phyloP scores from a whole-genome alignment of 2,329 filamentous ascomycete genomes.

The Elsinoe arachidis region DNA sequence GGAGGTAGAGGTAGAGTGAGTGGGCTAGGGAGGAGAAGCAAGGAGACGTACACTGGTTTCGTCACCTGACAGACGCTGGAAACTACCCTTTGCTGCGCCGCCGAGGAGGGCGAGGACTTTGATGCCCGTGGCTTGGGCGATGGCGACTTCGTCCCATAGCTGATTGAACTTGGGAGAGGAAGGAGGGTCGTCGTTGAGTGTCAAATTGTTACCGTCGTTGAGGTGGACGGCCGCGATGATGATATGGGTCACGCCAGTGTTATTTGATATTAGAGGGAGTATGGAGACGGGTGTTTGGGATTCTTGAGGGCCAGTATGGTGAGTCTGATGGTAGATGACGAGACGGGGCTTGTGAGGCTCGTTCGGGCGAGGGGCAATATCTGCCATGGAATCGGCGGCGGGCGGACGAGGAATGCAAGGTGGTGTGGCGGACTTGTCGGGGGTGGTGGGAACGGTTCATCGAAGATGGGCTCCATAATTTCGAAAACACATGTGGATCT shows the following conservation, averaged over 20 bases:
- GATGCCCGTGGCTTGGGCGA: conserved; percentile 64
- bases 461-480: neutral
- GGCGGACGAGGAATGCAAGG: neutral
- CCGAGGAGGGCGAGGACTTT: conserved; percentile 82
- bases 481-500: neutral
- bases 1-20: neutral
- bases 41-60: conserved; percentile 30
- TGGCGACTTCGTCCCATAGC: conserved; percentile 69
- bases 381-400: neutral
- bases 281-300: conserved; percentile 49
- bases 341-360: conserved; percentile 33
- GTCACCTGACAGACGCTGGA: conserved; percentile 50
- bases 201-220: conserved; percentile 57
- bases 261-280: conserved; percentile 50
- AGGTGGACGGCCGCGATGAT: conserved; percentile 83
- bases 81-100: conserved; percentile 72
- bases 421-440: neutral
- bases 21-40: neutral
- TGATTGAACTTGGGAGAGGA: conserved; percentile 55
- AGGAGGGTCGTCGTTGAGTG: conserved; percentile 71
- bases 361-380: conserved; percentile 19
- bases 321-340: conserved; percentile 57
- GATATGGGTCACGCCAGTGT: conserved; percentile 65
- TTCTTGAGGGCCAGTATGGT: conserved; percentile 41
- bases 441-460: neutral